Evolutionary conservation across 2,329 filamentous ascomycete genomes (phyloP).

Genomic region (Leptodontidium sp.): DNA sequence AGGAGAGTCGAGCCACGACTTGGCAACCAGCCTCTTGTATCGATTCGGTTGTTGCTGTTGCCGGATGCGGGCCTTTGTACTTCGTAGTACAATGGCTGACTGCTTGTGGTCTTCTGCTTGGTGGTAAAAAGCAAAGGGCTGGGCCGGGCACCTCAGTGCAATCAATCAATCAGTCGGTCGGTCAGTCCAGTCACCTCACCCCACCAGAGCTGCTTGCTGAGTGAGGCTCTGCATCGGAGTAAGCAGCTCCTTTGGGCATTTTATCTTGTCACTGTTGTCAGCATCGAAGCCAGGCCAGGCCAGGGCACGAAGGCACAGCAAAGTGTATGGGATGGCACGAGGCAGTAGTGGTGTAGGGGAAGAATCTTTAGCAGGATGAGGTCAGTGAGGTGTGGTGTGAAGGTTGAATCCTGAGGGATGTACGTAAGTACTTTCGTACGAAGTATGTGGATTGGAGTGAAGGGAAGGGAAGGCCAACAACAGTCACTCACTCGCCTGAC

Average conservation of each 20-base stretch:
- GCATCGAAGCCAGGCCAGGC: not conserved
- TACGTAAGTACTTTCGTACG: too few species aligned
- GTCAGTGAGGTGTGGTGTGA: too few species aligned
- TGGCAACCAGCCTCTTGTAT: not conserved
- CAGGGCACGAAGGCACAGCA: not conserved
- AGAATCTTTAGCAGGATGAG: too few species aligned
- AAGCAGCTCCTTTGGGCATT: not conserved
- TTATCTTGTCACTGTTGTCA: too few species aligned
- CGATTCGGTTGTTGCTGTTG: not conserved
- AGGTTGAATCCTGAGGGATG: too few species aligned
- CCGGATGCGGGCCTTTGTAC: not conserved
- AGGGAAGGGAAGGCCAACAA: not conserved
- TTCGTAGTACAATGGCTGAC: slow-evolving; percentile 4
- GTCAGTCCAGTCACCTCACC: not conserved
- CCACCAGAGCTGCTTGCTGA: slow-evolving; percentile 6
- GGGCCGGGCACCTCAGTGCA: not conserved
- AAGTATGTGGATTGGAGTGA: not conserved
- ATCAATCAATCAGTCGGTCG: too few species aligned
- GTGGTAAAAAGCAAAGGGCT: slow-evolving; percentile 8
- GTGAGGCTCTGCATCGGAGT: slow-evolving; percentile 9
- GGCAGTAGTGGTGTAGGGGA: too few species aligned
- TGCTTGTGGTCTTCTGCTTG: not conserved
- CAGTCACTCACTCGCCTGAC: too few species aligned
- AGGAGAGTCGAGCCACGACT: not conserved
- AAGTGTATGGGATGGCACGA: not conserved